Evolutionary conservation across 2,329 filamentous ascomycete genomes (phyloP), one percentile per base, ranked within the genome.

Genomic region (Metarhizium humberi): DNA sequence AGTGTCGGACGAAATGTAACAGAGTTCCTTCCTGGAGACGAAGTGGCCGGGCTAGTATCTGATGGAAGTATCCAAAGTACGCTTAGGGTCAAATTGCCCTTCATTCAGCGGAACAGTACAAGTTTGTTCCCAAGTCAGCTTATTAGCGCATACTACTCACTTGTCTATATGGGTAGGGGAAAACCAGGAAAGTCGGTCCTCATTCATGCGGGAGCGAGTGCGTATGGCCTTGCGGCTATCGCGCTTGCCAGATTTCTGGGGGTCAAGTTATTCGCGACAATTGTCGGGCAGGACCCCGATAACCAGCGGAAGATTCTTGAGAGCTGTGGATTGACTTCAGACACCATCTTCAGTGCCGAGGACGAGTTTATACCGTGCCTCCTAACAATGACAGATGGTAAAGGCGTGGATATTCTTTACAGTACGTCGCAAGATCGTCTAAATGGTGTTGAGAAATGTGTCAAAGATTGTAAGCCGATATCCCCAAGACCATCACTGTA

Each of bases 341-440:
- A 68, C 2, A 67, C 67, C 25, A 74, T 80, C 13, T 58, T 81
- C 3, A 64, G 69, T 32, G 67, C 63, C 0, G 66, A 69, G 30
- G 63, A 70, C 30, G 63, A 59, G 18, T 71, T 74, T 18, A 67
- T 71, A 10, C 59, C 62, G 0, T 52, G 59, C 3, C 58, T 78
- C 38, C 60, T 67, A 30, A 57, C 64, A 0, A 53, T 66, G 18
- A 76, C 73, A 1, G 57, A 56, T 14, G 64, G 61, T 3, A 59
- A 58, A 34, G 70, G 70, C 13, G 62, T 77, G 2, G 73, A 79
- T 48, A 56, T 78, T 3, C 65, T 79, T 2, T 77, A 78, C 52
- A 76, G 78, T 58, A 68, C 77, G 0, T 73, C 76, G 0, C 70
- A 70, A 50, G 61, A 67, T 8, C 60, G 70, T 40, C 52, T 69